phyloP scores from a whole-genome alignment of 2,329 filamentous ascomycete species.

The Aspergillus felis region DNA sequence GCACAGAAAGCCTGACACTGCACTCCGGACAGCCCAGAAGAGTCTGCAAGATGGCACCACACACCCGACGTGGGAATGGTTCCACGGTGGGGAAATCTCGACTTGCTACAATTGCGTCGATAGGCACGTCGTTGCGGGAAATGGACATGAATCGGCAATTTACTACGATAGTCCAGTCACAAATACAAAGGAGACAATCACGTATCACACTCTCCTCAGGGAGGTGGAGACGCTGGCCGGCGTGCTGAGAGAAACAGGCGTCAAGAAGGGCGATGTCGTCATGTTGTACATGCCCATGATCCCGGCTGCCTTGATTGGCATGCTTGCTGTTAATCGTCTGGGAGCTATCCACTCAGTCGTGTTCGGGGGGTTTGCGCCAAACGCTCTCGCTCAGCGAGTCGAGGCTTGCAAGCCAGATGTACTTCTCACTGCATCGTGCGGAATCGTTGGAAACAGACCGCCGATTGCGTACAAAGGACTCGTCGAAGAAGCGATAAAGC shows the following conservation, averaged over 20 bases:
- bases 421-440: conserved; percentile 85
- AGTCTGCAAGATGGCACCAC: conserved; percentile 55
- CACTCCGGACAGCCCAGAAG: conserved; percentile 40
- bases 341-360: conserved; percentile 92
- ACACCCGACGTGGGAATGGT: conserved; percentile 85
- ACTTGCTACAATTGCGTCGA: conserved; percentile 92
- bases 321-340: conserved; percentile 73
- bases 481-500: conserved; percentile 66
- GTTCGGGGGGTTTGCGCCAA: conserved; percentile 84
- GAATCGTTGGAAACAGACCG: conserved; percentile 80
- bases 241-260: conserved; percentile 75
- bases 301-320: conserved; percentile 76
- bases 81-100: conserved; percentile 80
- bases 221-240: conserved; percentile 81
- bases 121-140: conserved; percentile 76
- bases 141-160: conserved; percentile 70
- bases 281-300: conserved; percentile 98
- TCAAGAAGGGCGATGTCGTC: conserved; percentile 79
- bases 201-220: conserved; percentile 69
- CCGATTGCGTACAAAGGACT: conserved; percentile 71
- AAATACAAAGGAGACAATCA: conserved; percentile 64
- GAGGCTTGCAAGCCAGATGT: conserved; percentile 72
- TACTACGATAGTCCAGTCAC: conserved; percentile 87
- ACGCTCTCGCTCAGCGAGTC: conserved; percentile 80
- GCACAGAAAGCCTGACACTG: too few species aligned